Base-by-base conservation (phyloP, 2,329 filamentous ascomycete species). In the Ambrosiella xylebori region DNA sequence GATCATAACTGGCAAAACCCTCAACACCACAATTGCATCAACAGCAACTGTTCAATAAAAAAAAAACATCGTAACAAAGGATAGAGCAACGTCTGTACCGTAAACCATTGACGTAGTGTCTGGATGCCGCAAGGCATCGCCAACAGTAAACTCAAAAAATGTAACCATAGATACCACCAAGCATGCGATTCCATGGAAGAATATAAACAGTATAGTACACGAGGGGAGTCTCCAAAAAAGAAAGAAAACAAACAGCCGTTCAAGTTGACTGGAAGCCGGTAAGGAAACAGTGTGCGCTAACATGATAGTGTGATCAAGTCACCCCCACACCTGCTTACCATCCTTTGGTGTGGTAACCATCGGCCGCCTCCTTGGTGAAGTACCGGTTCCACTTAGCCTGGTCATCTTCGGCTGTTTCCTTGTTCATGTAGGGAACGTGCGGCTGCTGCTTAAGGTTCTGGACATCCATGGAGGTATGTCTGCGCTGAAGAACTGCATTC, bases 381-480 rank as follows among this genome's bases (percentile, higher is more conserved):
- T 89, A 93, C 65, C 93, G 82, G 69, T 93, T 93, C 81, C 80
- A 91, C 65, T 85, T 88, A 65, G 77, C 81, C 65, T 83, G 80
- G 65, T 85, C 85, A 61, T 77, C 75, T 65, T 73, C 84, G 71
- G 72, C 80, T 71, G 72, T 80, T 59, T 76, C 74, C 68, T 75
- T 75, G 70, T 78, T 75, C 70, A 79, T 79, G 69, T 75, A 79
- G 2, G 75, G 71, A 66, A 76, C 78, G 63, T 86, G 83, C 4
- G 88, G 86, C 65, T 85, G 88, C 68, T 93, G 82, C 71, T 85
- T 86, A 49, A 97, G 76, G 69, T 94, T 94, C 61, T 87, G 86
- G 62, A 96, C 82, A 67, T 96, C 90, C 63, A 91, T 86, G 1
- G 91, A 87, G 7, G 90, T 95, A 68, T 96, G 89, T 61, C 88